Evolutionary conservation across 768 basidiomycete species (phyloP).

Genomic region (Dacryopinax primogenitus): DNA sequence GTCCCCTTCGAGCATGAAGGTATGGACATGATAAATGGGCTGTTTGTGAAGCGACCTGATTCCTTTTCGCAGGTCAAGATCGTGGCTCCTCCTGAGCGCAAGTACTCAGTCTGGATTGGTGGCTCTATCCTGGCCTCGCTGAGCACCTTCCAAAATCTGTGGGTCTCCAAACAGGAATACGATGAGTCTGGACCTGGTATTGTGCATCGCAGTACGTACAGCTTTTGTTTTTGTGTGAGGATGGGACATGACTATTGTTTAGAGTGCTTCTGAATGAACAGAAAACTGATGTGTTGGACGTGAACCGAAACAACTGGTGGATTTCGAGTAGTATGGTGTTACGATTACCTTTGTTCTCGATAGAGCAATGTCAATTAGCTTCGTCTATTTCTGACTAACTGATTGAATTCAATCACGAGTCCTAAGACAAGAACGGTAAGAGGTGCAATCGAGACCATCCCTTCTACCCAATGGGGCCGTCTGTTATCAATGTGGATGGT

Average conservation of each 20-base stretch:
- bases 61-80: constrained; percentile 55
- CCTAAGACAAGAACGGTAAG: too few species aligned
- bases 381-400: background rate
- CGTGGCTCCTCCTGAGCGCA: constrained; percentile 83
- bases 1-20: constrained; percentile 81
- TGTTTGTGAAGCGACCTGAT: constrained; percentile 8
- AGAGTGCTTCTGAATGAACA: constrained; percentile 16
- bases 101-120: constrained; percentile 94
- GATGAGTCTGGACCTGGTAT: constrained; percentile 73
- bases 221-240: background rate
- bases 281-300: background rate
- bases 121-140: constrained; percentile 77
- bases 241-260: background rate
- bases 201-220: constrained; percentile 47
- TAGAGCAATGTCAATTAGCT: constrained; percentile 9
- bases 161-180: constrained; percentile 89
- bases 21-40: constrained; percentile 20
- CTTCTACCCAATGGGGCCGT: too few species aligned
- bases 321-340: constrained; percentile 1
- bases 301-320: background rate
- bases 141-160: constrained; percentile 92
- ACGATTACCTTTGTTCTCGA: constrained; percentile 8
- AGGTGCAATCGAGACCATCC: too few species aligned
- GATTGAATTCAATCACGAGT: too few species aligned
- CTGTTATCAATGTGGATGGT: too few species aligned